phyloP scores from a whole-genome alignment of 805 yeast genomes.

The Starmera quercuum region DNA sequence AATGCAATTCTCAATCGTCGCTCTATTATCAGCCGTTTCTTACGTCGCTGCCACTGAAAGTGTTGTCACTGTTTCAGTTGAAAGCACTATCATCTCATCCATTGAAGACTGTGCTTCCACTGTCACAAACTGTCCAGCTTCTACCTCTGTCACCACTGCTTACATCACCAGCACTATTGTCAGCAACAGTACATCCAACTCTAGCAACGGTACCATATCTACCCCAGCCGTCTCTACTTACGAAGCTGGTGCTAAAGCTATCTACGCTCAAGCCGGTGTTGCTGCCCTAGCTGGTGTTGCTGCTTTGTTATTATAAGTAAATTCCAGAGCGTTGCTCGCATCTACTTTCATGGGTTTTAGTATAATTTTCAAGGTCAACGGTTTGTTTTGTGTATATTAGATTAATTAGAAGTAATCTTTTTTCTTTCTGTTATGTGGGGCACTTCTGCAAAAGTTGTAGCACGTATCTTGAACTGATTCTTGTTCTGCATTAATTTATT shows the following conservation, averaged over 20 bases:
- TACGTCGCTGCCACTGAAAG: constrained; percentile 15
- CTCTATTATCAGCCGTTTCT: constrained; percentile 20
- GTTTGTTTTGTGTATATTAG: too few relatives aligned
- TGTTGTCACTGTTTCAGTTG: constrained; percentile 7
- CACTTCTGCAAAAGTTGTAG: too few relatives aligned
- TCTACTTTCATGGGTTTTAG: too few relatives aligned
- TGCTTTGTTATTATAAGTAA: constrained; percentile 21
- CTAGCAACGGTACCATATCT: constrained; percentile 16
- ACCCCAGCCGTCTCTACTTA: constrained; percentile 17
- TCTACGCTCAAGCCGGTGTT: constrained; percentile 21
- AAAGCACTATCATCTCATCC: constrained; percentile 6
- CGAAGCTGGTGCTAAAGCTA: constrained; percentile 21
- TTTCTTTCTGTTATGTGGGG: too few relatives aligned
- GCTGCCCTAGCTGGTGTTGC: constrained; percentile 22
- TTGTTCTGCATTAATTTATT: too few relatives aligned
- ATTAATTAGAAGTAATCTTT: too few relatives aligned
- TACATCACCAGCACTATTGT: too few relatives aligned
- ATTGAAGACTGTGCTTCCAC: constrained; percentile 8
- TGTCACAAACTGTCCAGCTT: constrained; percentile 11
- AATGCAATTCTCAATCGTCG: constrained; percentile 25
- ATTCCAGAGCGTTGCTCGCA: too few relatives aligned
- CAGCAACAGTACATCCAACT: constrained; percentile 1
- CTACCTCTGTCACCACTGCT: constrained; percentile 2
- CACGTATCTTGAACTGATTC: too few relatives aligned
- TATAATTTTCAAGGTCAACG: too few relatives aligned